Conservation (phyloP, 371 early-diverging fungal genomes). For the Apophysomyces trapeziformis region DNA sequence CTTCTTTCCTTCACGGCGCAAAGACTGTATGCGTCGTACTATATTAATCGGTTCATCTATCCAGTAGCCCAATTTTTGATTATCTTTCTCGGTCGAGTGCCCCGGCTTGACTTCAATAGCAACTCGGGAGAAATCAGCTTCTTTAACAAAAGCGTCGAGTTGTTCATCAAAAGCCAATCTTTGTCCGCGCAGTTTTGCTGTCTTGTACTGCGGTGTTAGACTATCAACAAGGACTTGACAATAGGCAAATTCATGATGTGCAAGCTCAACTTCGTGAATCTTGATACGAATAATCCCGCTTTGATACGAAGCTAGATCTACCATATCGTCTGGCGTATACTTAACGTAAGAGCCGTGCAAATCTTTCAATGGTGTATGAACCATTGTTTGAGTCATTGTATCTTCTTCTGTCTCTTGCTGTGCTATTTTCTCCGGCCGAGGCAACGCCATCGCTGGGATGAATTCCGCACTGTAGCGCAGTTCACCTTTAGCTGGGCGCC, state of each 20-base stretch:
- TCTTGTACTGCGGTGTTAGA: conserved; percentile 38
- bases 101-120: conserved; percentile 50
- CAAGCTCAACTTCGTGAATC: conserved; percentile 42
- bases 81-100: conserved; percentile 31
- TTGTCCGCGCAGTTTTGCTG: conserved; percentile 31
- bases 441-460: conserved; percentile 61
- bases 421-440: conserved; percentile 26
- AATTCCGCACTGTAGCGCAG: conserved; percentile 69
- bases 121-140: conserved; percentile 62
- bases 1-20: neutral
- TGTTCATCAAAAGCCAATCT: conserved; percentile 36
- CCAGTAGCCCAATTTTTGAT: conserved; percentile 41
- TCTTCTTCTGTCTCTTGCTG: conserved; percentile 25
- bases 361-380: conserved; percentile 22
- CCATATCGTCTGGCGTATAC: conserved; percentile 46
- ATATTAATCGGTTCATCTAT: conserved; percentile 36
- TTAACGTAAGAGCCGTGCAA: conserved; percentile 34
- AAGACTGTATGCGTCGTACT: conserved; percentile 33
- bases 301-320: conserved; percentile 40
- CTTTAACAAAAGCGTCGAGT: conserved; percentile 64
- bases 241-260: conserved; percentile 28
- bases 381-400: conserved; percentile 5
- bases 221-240: conserved; percentile 47
- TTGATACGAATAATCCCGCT: conserved; percentile 44
- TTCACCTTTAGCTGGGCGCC: conserved; percentile 57